Conservation (phyloP, 2,329 filamentous ascomycete species). For the Parafenestella ontariensis region DNA sequence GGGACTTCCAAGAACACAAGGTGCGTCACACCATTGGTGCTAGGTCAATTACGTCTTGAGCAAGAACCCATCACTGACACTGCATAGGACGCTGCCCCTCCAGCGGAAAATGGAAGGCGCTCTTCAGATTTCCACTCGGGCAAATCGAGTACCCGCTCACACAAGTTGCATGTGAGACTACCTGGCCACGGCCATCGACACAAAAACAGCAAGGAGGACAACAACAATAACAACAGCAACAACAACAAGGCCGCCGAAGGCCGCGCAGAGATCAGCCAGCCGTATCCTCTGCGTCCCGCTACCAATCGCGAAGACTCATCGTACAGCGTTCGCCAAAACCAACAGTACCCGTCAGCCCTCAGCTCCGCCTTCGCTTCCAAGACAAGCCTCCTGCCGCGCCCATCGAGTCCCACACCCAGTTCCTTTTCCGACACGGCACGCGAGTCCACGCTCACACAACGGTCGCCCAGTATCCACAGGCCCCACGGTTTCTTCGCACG, state of each 20-base stretch:
- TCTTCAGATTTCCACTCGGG: constrained; percentile 45
- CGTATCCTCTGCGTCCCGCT: constrained; percentile 71
- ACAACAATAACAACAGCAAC: constrained; percentile 70
- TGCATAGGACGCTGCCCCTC: constrained; percentile 35
- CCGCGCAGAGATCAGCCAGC: constrained; percentile 45
- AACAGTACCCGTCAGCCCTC: constrained; percentile 59
- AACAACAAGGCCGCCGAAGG: constrained; percentile 52
- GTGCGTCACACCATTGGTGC: constrained; percentile 57
- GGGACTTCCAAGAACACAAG: constrained; percentile 87
- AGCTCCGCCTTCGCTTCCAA: constrained; percentile 60
- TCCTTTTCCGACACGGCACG: constrained; percentile 66
- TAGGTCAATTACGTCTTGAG: not conserved
- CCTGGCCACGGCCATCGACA: constrained; percentile 69
- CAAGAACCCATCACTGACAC: constrained; percentile 15
- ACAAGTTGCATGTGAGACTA: constrained; percentile 64
- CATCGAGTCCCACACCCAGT: constrained; percentile 84
- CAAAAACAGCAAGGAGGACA: constrained; percentile 69
- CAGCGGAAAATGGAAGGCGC: constrained; percentile 43
- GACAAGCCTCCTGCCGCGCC: constrained; percentile 64
- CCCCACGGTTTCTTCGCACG: constrained; percentile 62
- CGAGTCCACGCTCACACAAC: constrained; percentile 53
- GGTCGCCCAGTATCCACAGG: constrained; percentile 62
- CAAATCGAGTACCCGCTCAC: constrained; percentile 64
- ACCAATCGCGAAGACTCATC: constrained; percentile 78
- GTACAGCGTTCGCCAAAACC: constrained; percentile 52